A percentile compares a stretch with the other conserved stretches of the same genome.
Evolutionary conservation across 1,284 basidiomycete genomes (phyloP).

Genomic region (Leccinum griseonigrum): DNA sequence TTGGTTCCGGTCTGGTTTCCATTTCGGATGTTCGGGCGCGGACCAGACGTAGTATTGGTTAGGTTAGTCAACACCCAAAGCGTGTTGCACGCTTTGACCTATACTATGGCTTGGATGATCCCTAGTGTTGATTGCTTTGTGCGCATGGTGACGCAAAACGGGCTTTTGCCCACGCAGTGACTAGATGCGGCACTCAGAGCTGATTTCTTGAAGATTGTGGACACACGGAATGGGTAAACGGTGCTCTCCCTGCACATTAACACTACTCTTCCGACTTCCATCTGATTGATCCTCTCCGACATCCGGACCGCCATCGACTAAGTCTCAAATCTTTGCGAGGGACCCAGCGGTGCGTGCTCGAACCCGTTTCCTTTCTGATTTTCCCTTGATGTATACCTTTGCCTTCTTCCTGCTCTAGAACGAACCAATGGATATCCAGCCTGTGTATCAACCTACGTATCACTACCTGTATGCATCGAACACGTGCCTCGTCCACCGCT

Average conservation of each 20-base stretch:
- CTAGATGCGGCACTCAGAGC: too few relatives aligned
- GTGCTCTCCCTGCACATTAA: background rate
- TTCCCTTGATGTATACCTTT: background rate
- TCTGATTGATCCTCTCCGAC: background rate
- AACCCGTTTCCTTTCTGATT: background rate
- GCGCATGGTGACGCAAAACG: too few relatives aligned
- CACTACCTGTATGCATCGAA: conserved; percentile 1
- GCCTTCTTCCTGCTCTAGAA: background rate
- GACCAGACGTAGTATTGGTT: too few relatives aligned
- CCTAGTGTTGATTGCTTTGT: too few relatives aligned
- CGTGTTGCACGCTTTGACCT: background rate
- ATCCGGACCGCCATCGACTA: background rate
- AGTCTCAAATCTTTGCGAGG: background rate
- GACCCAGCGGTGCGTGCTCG: background rate
- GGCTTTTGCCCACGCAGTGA: too few relatives aligned
- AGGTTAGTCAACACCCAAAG: too few relatives aligned
- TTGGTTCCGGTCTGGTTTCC: background rate
- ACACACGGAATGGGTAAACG: background rate
- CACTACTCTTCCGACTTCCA: background rate
- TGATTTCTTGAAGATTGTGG: background rate
- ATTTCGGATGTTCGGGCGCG: background rate
- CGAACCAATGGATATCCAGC: conserved; percentile 1
- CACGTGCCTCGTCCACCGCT: conserved; percentile 13
- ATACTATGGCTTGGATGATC: too few relatives aligned
- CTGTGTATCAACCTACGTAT: conserved; percentile 10